Evolutionary conservation across 768 basidiomycete species (phyloP), one percentile per base, ranked within the genome.

Genomic region (Rhodotorula diobovata): DNA sequence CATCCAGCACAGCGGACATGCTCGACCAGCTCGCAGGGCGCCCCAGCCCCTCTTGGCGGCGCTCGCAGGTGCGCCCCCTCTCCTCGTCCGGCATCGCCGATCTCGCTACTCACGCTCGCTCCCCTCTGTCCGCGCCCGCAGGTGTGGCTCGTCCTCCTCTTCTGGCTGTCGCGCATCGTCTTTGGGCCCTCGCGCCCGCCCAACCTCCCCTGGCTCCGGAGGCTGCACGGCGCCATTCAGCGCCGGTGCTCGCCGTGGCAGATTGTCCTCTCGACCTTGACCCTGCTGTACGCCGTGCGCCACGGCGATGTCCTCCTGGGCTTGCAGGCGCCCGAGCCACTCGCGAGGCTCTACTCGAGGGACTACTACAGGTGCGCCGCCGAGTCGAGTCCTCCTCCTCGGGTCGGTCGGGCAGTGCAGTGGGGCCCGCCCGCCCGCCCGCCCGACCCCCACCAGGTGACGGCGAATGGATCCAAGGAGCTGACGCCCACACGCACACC

Each of bases 171-270:
- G 87, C 83, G 90, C 34, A 87, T 98, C 66, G 77, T 85, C 28
- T 83, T 85, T 15, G 90, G 90, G 2, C 85, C 85, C 70, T 82
- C 85, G 0, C 81, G 82, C 3, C 88, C 87, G 34, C 91, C 91
- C 0, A 83, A 86, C 12, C 64, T 90, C n/a, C 77, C 89, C 45
- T 71, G 54, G 71, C 79, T 78, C 43, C 68, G 66, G 12, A 32
- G 69, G 8, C 45, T 72, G 30, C 68, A 75, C 64, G 11, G 41
- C 25, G 8, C 51, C 59, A 56, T 74, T 32, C 30, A 84, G 37
- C 56, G 56, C 78, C 87, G 87, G 32, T 95, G 92, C 82, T 89
- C 93, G 1, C 96, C 96, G n/a, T 99, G 93, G 89, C 94, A 99
- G 78, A 84, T 97, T 76, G 85, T 97, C 61, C 85, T 92, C 66